These are phyloP conservation scores for Platismatia glauca DNA, from an alignment of 495 filamentous ascomycete genomes.

Conservation along the genomic window DNA sequence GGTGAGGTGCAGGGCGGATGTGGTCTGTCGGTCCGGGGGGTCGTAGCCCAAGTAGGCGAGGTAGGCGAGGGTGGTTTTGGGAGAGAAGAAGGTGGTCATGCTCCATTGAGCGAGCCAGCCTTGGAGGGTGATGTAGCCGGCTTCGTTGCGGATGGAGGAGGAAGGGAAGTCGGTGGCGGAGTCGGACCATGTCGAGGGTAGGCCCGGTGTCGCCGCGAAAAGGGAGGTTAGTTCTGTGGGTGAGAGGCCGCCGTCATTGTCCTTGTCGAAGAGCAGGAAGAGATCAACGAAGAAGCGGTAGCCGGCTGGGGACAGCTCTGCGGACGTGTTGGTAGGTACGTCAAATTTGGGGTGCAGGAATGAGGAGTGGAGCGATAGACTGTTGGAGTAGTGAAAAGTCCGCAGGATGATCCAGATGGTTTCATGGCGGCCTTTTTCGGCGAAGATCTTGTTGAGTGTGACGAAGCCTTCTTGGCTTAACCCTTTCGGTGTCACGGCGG, in stretches of 20 bases:
- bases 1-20: conserved; percentile 81
- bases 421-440: conserved; percentile 95
- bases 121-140: conserved; percentile 89
- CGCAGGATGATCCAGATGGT: conserved; percentile 94
- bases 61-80: conserved; percentile 89
- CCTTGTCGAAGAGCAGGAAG: conserved; percentile 89
- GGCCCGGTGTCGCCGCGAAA: conserved; percentile 87
- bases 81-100: conserved; percentile 96
- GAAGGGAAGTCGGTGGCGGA: conserved; percentile 78
- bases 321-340: conserved; percentile 80
- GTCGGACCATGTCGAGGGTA: conserved; percentile 79
- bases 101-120: conserved; percentile 99
- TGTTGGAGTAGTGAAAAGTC: conserved; percentile 96
- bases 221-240: conserved; percentile 71
- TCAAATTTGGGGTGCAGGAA: conserved; percentile 94
- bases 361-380: conserved; percentile 74
- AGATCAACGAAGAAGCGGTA: conserved; percentile 97
- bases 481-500: conserved; percentile 59
- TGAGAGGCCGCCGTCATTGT: conserved; percentile 92
- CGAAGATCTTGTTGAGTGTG: conserved; percentile 86
- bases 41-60: conserved; percentile 93
- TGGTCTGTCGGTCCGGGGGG: conserved; percentile 50
- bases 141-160: conserved; percentile 89
- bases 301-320: conserved; percentile 86
- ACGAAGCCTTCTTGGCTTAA: conserved; percentile 78